Evolutionary conservation across 164 flowering plant species (phyloP), one percentile per base, ranked within the genome.

Genomic region (Vitis rotundifolia): DNA sequence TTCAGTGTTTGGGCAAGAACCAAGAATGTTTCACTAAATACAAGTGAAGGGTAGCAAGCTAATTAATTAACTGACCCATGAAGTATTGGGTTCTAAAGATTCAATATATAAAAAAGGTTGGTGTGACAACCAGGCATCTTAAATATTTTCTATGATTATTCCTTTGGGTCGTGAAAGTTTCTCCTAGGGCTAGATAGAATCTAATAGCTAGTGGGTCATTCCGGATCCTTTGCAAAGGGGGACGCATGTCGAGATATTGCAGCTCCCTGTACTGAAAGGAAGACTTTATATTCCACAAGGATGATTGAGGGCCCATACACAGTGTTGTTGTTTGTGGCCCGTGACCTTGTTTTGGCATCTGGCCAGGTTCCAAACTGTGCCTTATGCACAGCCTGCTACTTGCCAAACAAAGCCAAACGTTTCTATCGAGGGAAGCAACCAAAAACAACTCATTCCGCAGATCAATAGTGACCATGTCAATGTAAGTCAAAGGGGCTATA

Each of bases 281-380:
- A 8, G 50, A 0, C 2, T 37, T 3, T 37, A 37, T 37, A 37
- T 37, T 37, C 44, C 2, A 37, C 0, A 37, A 37, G 44, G 7
- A 37, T 37, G 58, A 59, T 59, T 31, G 64, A 68, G 63, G 54
- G 55, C 14, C 70, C 49, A 22, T 57, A 10, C n/a, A 6, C 5
- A 7, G 22, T 44, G 22, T 48, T 63, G 63, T 11, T 49, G 5
- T 11, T 48, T 55, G 62, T 63, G 63, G 59, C 65, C 77, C 77
- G 73, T 69, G 77, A 70, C 56, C 49, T n/a, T 5, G 19, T 65
- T 56, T 68, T 74, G 70, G 66, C 49, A n/a, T 14, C n/a, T 69
- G 63, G 62, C 31, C 54, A 61, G 16, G 52, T 37, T 47, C 77
- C 73, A 74, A 74, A 15, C 73, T 5, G 56, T 11, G 49, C 72